Evolutionary conservation across 306 rosid species (phyloP), one percentile per base, ranked within the genome.

Genomic region (Leucaena leucocephala): DNA sequence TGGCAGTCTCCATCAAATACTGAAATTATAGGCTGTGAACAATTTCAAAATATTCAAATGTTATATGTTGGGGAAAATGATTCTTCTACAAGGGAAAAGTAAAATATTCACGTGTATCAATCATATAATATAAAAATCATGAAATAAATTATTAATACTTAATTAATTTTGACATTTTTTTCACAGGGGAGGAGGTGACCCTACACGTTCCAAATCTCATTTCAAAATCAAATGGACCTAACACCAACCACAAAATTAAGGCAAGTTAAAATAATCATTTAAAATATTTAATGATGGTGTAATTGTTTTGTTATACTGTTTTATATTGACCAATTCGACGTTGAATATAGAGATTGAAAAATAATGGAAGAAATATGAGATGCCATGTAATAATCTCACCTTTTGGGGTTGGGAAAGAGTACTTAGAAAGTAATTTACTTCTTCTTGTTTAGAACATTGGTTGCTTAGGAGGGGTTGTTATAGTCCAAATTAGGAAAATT

Each of bases 1-100:
- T 49, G 39, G 15, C 50, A 9, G 80, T 75, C 80, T 14, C 76
- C 46, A 54, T 80, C 79, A 74, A 43, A 42, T 55, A 15, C 36
- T 63, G 21, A 45, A 15, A 44, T 7, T 9, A 50, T 52, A 63
- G 68, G 83, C 34, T 39, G 16, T 54, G 27, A 50, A 48, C 13
- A 5, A 43, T 57, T 45, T 8, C 63, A n/a, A 10, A 76, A 50
- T 40, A 50, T 50, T 79, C 4, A 50, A 72, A 40, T 46, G 55
- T 9, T 4, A 9, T 48, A 34, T 7, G n/a, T 73, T 38, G 33
- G 33, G 33, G 43, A 49, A 50, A 6, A 40, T 40, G 44, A 40
- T 40, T 40, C 44, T 40, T 40, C 44, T 40, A 40, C 44, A 7
- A 40, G 8, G 44, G 8, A 40, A 40, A 6, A 59, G 33, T 27